A percentile compares a stretch with the other conserved stretches of the same genome.
phyloP scores from a whole-genome alignment of 257 asterid genomes.

The Linaria vulgaris region DNA sequence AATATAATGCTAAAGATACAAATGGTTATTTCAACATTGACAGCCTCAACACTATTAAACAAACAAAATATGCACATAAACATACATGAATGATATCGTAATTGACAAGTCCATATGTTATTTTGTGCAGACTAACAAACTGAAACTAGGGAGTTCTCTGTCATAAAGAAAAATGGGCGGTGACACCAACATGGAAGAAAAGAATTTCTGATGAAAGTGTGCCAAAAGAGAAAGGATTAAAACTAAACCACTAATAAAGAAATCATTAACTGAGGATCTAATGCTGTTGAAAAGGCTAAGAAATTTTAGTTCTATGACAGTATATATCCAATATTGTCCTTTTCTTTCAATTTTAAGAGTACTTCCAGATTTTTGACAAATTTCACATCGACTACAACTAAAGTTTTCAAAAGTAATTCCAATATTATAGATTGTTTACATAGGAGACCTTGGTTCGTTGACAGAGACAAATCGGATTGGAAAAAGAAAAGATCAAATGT shows the following conservation, averaged over 20 bases:
- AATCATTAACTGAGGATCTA: conserved; percentile 1
- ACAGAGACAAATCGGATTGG: too few relatives aligned
- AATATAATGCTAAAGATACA: conserved; percentile 1
- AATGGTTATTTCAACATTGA: background rate
- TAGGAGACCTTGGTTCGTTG: too few relatives aligned
- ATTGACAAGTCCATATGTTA: background rate
- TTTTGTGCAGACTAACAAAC: conserved; percentile 6
- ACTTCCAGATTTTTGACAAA: conserved; percentile 1
- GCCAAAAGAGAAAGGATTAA: conserved; percentile 20
- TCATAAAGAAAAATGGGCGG: background rate
- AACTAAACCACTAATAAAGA: background rate
- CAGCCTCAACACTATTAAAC: conserved; percentile 1
- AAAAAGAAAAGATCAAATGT: too few relatives aligned
- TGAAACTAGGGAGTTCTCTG: too few relatives aligned
- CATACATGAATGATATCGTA: conserved; percentile 5
- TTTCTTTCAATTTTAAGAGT: conserved; percentile 4
- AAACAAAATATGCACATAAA: conserved; percentile 19
- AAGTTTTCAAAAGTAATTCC: background rate
- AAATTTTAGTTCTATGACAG: background rate
- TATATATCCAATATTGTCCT: conserved; percentile 14
- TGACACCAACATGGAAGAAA: conserved; percentile 2
- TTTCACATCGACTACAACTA: conserved; percentile 2
- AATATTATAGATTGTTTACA: too few relatives aligned
- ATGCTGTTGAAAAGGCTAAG: background rate
- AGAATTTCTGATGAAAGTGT: background rate